Percentiles rank a stretch among this genome's conserved stretches.
Conservation (phyloP, 2,329 filamentous ascomycete genomes). For the Neonectria faginata region DNA sequence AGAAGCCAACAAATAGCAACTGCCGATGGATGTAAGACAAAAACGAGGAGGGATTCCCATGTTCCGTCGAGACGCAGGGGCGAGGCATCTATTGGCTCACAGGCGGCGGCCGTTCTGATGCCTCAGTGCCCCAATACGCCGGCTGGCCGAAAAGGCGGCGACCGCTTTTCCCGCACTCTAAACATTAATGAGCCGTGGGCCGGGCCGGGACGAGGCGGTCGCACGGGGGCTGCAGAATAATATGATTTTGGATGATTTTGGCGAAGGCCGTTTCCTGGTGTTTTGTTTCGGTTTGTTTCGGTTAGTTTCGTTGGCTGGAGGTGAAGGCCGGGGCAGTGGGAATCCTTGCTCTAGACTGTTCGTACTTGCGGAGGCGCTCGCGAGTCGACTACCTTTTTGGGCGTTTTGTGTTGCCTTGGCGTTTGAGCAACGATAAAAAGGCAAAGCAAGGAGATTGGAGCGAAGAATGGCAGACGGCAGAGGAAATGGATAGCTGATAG, state of each 20-base stretch:
- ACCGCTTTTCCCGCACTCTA: background rate
- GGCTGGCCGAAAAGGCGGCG: background rate
- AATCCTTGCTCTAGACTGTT: background rate
- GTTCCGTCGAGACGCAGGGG: slow-evolving; percentile 1
- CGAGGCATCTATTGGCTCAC: background rate
- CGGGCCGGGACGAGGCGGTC: background rate
- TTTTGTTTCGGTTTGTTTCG: slow-evolving; percentile 4
- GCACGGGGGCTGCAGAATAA: background rate
- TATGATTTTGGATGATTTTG: background rate
- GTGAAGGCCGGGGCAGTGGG: background rate
- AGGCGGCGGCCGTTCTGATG: background rate
- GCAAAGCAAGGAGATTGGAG: background rate
- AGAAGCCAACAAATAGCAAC: background rate
- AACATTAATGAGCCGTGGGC: background rate
- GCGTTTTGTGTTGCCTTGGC: slow-evolving; percentile 13
- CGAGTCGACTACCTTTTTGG: slow-evolving; percentile 3
- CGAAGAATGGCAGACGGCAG: background rate
- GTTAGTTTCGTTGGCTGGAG: background rate
- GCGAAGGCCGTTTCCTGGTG: slow-evolving; percentile 1
- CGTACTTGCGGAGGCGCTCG: slow-evolving; percentile 1
- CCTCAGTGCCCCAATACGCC: background rate
- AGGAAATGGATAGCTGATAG: background rate
- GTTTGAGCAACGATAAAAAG: background rate
- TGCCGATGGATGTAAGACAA: background rate
- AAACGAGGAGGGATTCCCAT: background rate